These are phyloP conservation scores for Chlorella sp. DNA, from an alignment of 139 green algal genomes.

Conservation along the genomic window DNA sequence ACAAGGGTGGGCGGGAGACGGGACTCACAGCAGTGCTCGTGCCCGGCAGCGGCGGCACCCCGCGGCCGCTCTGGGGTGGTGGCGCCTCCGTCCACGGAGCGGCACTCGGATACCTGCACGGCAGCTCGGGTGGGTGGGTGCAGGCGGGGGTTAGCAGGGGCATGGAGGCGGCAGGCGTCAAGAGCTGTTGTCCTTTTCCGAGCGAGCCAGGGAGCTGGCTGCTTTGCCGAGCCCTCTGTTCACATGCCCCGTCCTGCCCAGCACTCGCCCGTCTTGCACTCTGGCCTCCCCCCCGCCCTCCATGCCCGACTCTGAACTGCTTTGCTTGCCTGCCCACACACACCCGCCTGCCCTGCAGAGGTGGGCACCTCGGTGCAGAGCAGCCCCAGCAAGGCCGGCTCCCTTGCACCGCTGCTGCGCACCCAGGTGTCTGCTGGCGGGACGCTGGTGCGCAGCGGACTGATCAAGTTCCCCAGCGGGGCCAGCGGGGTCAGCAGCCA, in stretches of 20 bases:
- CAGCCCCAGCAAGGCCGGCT: conserved; percentile 24
- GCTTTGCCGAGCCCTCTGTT: neutral
- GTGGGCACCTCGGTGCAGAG: conserved; percentile 2
- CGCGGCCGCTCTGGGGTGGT: neutral
- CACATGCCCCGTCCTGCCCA: neutral
- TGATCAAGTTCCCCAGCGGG: conserved; percentile 27
- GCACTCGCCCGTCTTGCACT: neutral
- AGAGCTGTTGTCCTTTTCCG: too few species aligned
- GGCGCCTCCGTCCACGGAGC: too few species aligned
- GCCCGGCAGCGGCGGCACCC: neutral
- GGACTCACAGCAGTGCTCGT: neutral
- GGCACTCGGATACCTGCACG: neutral
- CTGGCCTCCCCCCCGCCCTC: neutral
- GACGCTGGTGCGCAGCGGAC: neutral
- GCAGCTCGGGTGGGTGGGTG: too few species aligned
- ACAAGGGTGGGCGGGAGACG: neutral
- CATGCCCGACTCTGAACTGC: too few species aligned
- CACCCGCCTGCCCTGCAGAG: neutral
- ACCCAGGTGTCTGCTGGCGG: neutral
- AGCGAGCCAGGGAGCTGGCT: too few species aligned
- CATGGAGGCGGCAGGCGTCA: too few species aligned
- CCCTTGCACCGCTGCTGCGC: conserved; percentile 23
- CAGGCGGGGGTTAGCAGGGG: too few species aligned
- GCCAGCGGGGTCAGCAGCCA: conserved; percentile 10
- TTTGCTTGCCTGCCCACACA: too few species aligned